phyloP scores from a whole-genome alignment of 2,329 filamentous ascomycete species.

The Fusarium graminum region DNA sequence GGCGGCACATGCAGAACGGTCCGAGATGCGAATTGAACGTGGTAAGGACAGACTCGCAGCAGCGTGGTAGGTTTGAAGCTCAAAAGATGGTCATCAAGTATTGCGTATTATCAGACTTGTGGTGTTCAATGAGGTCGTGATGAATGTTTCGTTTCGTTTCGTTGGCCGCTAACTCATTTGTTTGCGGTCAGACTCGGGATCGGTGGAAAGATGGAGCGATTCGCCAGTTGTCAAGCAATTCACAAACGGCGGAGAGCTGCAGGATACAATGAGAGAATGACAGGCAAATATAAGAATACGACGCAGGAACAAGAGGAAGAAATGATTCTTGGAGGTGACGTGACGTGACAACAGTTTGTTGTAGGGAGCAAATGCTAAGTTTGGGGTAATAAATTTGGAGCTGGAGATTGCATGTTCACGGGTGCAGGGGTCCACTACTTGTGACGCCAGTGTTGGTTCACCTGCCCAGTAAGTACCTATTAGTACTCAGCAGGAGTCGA shows the following conservation, averaged over 20 bases:
- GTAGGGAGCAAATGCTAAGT: slow-evolving; percentile 42
- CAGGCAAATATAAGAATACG: slow-evolving; percentile 21
- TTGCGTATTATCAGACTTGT: slow-evolving; percentile 5
- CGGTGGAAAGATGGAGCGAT: neutral
- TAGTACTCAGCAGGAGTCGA: slow-evolving; percentile 4
- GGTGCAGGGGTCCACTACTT: slow-evolving; percentile 36
- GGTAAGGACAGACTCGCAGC: slow-evolving; percentile 25
- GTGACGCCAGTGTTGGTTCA: slow-evolving; percentile 17
- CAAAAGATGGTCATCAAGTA: slow-evolving; percentile 5
- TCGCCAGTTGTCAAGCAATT: slow-evolving; percentile 16
- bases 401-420: slow-evolving; percentile 35
- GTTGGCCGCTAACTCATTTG: slow-evolving; percentile 23
- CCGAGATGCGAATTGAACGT: slow-evolving; percentile 22
- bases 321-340: slow-evolving; percentile 22
- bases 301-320: slow-evolving; percentile 21
- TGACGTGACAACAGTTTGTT: slow-evolving; percentile 41
- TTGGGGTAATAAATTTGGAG: slow-evolving; percentile 45
- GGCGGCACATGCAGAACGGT: slow-evolving; percentile 41
- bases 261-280: slow-evolving; percentile 9
- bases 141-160: slow-evolving; percentile 37
- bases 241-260: neutral
- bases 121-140: slow-evolving; percentile 23
- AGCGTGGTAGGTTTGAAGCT: slow-evolving; percentile 1
- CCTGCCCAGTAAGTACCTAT: slow-evolving; percentile 27
- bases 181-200: slow-evolving; percentile 29